Percentiles rank a stretch among this genome's conserved stretches.
Evolutionary conservation across 2,329 filamentous ascomycete species (phyloP).

Genomic region (Arthrinium phaeospermum): DNA sequence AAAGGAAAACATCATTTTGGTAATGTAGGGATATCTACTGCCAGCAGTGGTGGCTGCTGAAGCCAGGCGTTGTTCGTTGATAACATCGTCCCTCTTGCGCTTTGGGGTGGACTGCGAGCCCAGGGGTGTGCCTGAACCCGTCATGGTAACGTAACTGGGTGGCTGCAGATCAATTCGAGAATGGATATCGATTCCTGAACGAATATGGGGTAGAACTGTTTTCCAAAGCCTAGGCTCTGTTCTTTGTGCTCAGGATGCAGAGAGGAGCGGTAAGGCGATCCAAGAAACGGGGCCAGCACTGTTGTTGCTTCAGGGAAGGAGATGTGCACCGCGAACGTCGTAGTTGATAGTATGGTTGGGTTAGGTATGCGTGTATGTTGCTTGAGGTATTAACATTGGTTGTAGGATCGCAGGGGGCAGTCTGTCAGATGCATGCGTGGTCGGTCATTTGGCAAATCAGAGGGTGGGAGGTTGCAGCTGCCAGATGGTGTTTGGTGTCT

Average conservation of each 20-base stretch:
- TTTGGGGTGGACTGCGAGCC: slow-evolving; percentile 45
- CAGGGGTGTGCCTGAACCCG: slow-evolving; percentile 3
- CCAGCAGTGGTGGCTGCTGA: neutral
- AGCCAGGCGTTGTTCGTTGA: slow-evolving; percentile 30
- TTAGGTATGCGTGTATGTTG: slow-evolving; percentile 2
- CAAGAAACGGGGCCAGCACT: neutral
- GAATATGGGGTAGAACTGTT: slow-evolving; percentile 9
- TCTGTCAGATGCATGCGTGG: slow-evolving; percentile 2
- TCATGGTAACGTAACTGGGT: slow-evolving; percentile 1
- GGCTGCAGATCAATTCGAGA: slow-evolving; percentile 25
- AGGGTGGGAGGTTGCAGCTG: neutral
- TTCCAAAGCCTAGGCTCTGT: neutral
- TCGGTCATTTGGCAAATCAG: neutral
- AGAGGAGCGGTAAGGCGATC: neutral
- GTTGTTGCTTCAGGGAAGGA: neutral
- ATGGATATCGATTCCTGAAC: slow-evolving; percentile 24
- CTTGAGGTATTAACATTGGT: neutral
- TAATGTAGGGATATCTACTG: slow-evolving; percentile 25
- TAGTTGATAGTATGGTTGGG: neutral
- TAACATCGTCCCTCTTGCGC: slow-evolving; percentile 49
- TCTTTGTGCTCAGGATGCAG: neutral
- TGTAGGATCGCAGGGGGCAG: neutral
- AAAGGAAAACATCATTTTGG: slow-evolving; percentile 51
- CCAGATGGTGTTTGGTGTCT: neutral
- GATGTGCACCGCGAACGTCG: neutral